Conservation (phyloP, 169 alveolate genomes). For the Babesia divergens region DNA sequence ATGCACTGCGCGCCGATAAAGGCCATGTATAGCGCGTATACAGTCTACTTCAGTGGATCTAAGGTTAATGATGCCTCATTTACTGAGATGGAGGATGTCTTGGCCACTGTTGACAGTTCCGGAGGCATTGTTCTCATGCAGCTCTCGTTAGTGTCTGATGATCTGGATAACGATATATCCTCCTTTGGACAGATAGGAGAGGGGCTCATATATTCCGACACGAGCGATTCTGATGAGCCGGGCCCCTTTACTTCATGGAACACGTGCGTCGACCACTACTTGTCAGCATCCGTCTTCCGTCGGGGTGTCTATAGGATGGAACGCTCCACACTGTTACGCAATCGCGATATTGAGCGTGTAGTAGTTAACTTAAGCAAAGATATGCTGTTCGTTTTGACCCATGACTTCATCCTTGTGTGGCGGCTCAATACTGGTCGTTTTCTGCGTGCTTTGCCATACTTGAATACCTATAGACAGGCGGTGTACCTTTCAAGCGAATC, state of each 20-base stretch:
- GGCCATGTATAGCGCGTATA: constrained; percentile 19
- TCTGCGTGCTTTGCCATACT: constrained; percentile 27
- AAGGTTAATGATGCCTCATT: constrained; percentile 18
- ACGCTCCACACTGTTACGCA: neutral
- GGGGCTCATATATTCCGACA: constrained; percentile 8
- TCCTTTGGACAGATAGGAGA: neutral
- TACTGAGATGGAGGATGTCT: constrained; percentile 30
- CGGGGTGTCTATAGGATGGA: constrained; percentile 46
- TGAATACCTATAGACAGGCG: constrained; percentile 44
- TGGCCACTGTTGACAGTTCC: constrained; percentile 23
- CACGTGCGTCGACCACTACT: neutral
- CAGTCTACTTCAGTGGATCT: constrained; percentile 11
- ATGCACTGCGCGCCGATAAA: constrained; percentile 17
- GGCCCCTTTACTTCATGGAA: neutral
- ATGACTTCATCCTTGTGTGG: constrained; percentile 43
- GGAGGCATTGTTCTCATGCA: constrained; percentile 42
- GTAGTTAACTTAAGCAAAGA: constrained; percentile 38
- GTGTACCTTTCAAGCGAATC: constrained; percentile 22
- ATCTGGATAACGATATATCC: neutral
- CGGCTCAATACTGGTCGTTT: constrained; percentile 31
- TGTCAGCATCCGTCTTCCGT: neutral
- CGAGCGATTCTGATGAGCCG: neutral
- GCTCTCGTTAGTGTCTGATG: constrained; percentile 4
- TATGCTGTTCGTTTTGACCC: constrained; percentile 36
- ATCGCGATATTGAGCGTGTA: constrained; percentile 25